phyloP scores from a whole-genome alignment of 208 protist genomes.

The Leishmania lainsoni region DNA sequence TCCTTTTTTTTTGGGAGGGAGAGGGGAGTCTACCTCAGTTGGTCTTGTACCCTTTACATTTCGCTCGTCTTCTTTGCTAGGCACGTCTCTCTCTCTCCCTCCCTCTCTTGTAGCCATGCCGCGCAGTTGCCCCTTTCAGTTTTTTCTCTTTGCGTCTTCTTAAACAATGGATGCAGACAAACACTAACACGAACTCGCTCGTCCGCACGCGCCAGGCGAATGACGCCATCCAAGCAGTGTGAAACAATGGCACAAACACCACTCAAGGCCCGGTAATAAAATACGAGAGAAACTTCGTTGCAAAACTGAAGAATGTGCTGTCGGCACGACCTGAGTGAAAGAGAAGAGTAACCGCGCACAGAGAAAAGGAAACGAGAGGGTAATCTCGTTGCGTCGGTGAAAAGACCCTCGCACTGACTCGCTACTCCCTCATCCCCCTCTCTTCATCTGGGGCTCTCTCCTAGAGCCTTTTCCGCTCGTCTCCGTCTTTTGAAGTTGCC shows the following conservation, averaged over 20 bases:
- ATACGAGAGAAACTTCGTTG: neutral
- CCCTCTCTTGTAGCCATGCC: neutral
- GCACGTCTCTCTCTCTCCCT: neutral
- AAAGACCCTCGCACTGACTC: neutral
- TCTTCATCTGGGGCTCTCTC: conserved; percentile 1
- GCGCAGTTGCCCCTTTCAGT: neutral
- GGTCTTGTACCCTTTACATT: neutral
- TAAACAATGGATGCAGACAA: neutral
- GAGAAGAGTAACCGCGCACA: neutral
- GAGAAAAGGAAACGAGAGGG: neutral
- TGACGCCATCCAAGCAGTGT: neutral
- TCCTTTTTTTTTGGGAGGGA: too few species aligned
- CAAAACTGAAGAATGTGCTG: neutral
- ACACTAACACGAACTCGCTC: neutral
- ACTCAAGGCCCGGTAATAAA: neutral
- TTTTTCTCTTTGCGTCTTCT: neutral
- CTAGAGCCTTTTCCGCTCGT: neutral
- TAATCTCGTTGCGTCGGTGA: neutral
- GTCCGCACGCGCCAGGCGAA: neutral
- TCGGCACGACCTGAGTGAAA: neutral
- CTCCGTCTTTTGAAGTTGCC: neutral
- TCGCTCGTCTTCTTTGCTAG: neutral
- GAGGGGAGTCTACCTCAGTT: neutral
- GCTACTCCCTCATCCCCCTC: neutral
- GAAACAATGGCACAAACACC: neutral